These are phyloP conservation scores for Setomelanomma holmii DNA, from an alignment of 2,329 filamentous ascomycete genomes.

Conservation along the genomic window DNA sequence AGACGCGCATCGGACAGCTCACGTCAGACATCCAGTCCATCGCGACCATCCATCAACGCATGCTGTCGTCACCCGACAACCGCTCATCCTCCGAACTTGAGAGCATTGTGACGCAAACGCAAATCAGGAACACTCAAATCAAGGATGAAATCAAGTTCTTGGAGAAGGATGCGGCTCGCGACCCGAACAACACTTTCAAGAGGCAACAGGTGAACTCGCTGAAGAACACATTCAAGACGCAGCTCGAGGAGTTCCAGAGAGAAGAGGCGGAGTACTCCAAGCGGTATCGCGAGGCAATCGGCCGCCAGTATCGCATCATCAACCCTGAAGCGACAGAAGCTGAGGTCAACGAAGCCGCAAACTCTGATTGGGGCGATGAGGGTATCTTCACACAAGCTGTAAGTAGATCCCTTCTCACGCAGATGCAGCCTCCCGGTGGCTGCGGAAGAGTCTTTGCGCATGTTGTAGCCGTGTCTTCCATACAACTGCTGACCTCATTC, in stretches of 20 bases:
- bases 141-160: conserved; percentile 80
- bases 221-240: conserved; percentile 74
- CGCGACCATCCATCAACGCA: conserved; percentile 73
- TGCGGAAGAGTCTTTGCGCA: too few species aligned
- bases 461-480: too few species aligned
- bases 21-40: conserved; percentile 73
- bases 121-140: conserved; percentile 76
- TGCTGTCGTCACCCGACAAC: conserved; percentile 70
- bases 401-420: conserved; percentile 47
- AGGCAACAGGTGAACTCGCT: conserved; percentile 72
- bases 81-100: conserved; percentile 65
- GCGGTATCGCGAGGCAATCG: conserved; percentile 78
- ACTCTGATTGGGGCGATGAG: conserved; percentile 77
- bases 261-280: conserved; percentile 75
- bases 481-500: neutral
- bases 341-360: conserved; percentile 72
- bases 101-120: conserved; percentile 71
- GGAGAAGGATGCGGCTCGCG: conserved; percentile 73
- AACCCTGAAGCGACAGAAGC: conserved; percentile 79
- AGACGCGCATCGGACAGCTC: conserved; percentile 71
- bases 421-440: too few species aligned
- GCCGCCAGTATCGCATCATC: conserved; percentile 80
- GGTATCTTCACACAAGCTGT: conserved; percentile 85
- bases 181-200: conserved; percentile 70
- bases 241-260: conserved; percentile 72